Percentiles rank a stretch among this genome's conserved stretches.
phyloP scores from a whole-genome alignment of 2,329 filamentous ascomycete genomes.

The Arthroderma sp. region DNA sequence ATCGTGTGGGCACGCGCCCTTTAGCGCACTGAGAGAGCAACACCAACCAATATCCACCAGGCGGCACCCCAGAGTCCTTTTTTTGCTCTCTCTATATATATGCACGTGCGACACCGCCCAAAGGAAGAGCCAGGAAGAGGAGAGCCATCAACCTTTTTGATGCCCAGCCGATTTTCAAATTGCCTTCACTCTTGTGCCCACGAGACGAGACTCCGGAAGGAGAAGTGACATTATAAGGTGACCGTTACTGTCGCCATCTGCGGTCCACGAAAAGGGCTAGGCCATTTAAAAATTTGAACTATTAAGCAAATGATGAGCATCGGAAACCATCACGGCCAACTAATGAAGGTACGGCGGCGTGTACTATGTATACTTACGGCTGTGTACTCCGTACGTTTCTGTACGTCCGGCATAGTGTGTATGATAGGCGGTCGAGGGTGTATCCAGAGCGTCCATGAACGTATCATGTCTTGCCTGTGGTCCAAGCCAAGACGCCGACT shows the following conservation, averaged over 20 bases:
- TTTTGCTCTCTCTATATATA: no score
- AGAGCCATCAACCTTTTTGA: background rate
- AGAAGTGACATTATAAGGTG: background rate
- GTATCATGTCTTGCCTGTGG: background rate
- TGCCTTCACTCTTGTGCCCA: background rate
- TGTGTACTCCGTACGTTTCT: background rate
- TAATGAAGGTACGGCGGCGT: background rate
- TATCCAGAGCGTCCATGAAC: background rate
- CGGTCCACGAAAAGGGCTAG: background rate
- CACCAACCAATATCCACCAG: background rate
- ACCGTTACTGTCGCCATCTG: background rate
- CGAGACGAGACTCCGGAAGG: background rate
- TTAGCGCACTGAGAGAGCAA: background rate
- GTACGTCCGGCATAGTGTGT: background rate
- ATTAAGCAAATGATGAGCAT: constrained; percentile 1
- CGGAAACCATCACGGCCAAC: background rate
- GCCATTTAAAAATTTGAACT: background rate
- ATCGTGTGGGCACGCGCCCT: constrained; percentile 2
- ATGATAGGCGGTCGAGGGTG: constrained; percentile 4
- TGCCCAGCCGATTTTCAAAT: constrained; percentile 2
- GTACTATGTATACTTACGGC: background rate
- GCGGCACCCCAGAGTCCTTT: background rate
- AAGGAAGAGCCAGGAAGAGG: background rate
- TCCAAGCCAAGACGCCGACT: background rate
- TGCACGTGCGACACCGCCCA: background rate